A percentile compares a stretch with the other conserved stretches of the same genome.
Evolutionary conservation across 768 basidiomycete species (phyloP).

Genomic region (Chalciporus chontae): DNA sequence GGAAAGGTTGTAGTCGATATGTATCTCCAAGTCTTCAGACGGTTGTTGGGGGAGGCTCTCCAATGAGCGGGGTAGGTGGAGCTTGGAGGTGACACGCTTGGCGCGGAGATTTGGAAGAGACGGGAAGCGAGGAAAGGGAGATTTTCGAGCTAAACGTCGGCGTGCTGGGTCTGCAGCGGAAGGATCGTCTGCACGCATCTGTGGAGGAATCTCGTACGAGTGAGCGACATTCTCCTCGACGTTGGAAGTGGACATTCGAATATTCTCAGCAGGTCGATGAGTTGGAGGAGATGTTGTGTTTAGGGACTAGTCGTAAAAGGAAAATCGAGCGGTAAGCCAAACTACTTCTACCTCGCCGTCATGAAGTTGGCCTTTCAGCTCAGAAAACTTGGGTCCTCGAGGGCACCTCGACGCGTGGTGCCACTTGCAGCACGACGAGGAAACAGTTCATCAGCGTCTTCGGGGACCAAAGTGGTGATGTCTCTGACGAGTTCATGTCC

Average conservation of each 20-base stretch:
- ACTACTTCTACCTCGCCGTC: neutral
- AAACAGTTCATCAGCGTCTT: neutral
- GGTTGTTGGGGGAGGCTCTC: neutral
- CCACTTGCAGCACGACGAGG: neutral
- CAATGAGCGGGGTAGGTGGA: neutral
- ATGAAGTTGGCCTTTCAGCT: constrained; percentile 16
- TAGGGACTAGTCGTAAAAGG: neutral
- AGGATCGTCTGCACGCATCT: constrained; percentile 40
- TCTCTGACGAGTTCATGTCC: constrained; percentile 43
- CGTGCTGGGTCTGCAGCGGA: constrained; percentile 44
- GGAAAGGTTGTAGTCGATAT: constrained; percentile 26
- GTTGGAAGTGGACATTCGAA: constrained; percentile 2
- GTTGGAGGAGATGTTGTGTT: neutral
- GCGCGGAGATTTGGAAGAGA: constrained; percentile 32
- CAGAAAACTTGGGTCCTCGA: neutral
- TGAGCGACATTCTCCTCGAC: neutral
- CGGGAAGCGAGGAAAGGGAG: constrained; percentile 29
- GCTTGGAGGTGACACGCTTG: neutral
- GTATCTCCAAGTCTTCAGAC: constrained; percentile 25
- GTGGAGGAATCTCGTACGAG: constrained; percentile 33
- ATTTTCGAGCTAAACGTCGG: constrained; percentile 39
- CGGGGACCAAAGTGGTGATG: neutral
- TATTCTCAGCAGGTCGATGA: neutral
- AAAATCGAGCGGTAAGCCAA: neutral
- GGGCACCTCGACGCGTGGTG: constrained; percentile 1